Evolutionary conservation across 768 basidiomycete species (phyloP).

Genomic region (Boletus eberwhitei): DNA sequence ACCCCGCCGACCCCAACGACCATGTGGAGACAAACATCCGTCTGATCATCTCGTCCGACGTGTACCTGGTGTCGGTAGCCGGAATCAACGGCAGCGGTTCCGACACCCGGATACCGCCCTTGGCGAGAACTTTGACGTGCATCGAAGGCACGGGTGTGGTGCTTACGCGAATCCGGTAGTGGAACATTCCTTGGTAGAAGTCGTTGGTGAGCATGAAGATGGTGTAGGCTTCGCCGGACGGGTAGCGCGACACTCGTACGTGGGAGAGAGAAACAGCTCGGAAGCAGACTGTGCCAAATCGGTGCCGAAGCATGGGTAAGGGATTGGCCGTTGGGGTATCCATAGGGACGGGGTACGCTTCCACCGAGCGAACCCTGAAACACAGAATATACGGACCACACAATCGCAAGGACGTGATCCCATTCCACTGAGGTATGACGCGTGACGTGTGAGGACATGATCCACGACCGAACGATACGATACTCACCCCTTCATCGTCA

Average conservation of each 20-base stretch:
- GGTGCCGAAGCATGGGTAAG: conserved; percentile 20
- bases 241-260: conserved; percentile 29
- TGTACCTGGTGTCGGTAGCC: not conserved
- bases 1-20: conserved; percentile 18
- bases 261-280: conserved; percentile 38
- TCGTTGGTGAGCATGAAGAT: conserved; percentile 44
- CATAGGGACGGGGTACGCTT: conserved; percentile 32
- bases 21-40: conserved; percentile 14
- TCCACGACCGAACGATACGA: not conserved
- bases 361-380: conserved; percentile 50
- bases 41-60: not conserved
- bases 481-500: conserved; percentile 35
- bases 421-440: conserved; percentile 33
- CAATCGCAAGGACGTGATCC: conserved; percentile 42
- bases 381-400: conserved; percentile 50
- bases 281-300: conserved; percentile 35
- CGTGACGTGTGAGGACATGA: not conserved
- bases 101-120: not conserved
- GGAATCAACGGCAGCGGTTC: not conserved
- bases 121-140: conserved; percentile 39
- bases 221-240: conserved; percentile 37
- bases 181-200: conserved; percentile 47
- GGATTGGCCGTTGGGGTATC: conserved; percentile 4
- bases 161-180: conserved; percentile 38
- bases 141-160: conserved; percentile 31